phyloP scores from a whole-genome alignment of 352 stramenopile genomes.

The Blastocystis sp. region DNA sequence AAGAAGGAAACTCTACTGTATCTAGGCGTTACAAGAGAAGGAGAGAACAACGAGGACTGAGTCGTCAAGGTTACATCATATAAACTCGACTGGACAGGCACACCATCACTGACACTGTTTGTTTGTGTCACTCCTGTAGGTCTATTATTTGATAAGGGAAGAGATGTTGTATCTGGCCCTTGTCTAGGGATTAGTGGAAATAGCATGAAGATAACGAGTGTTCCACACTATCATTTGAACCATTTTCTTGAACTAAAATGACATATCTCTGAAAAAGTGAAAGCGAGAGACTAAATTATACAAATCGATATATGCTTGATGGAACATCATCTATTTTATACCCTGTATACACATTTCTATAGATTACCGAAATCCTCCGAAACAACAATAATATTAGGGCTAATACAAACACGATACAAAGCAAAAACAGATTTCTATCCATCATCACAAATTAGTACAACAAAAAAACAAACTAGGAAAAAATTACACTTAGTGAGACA shows the following conservation, averaged over 20 bases:
- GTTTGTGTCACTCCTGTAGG: neutral
- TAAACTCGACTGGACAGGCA: neutral
- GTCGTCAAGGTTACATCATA: slow-evolving; percentile 47
- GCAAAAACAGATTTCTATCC: neutral
- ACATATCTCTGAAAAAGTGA: neutral
- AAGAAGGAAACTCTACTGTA: neutral
- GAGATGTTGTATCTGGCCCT: neutral
- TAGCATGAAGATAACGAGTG: neutral
- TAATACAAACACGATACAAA: neutral
- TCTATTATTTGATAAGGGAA: neutral
- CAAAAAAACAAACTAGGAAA: slow-evolving; percentile 14
- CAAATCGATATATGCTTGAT: neutral
- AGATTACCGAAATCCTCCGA: neutral
- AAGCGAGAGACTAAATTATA: neutral
- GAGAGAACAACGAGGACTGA: neutral
- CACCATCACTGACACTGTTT: neutral
- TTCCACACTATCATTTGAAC: neutral
- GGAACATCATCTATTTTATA: neutral
- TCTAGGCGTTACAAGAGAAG: neutral
- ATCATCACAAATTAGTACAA: neutral
- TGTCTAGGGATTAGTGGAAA: neutral
- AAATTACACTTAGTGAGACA: neutral
- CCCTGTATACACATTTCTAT: neutral
- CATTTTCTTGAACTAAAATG: neutral
- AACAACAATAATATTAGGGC: neutral